Percentiles rank a stretch among this genome's conserved stretches.
Evolutionary conservation across 2,329 filamentous ascomycete species (phyloP).

Genomic region (Paracoccidioides lutzii): DNA sequence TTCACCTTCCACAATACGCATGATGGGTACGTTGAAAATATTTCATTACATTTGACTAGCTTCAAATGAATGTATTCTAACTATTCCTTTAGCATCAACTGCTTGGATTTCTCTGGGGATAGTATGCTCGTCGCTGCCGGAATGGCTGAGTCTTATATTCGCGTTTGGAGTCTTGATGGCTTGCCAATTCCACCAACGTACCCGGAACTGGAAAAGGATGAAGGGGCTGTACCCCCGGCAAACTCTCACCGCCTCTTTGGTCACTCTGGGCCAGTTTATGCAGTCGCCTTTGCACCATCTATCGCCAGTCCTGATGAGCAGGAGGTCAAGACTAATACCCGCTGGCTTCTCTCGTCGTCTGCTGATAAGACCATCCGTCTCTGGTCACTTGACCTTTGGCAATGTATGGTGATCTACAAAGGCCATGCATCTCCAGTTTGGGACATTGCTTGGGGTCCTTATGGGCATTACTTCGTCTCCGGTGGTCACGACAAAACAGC

Average conservation of each 20-base stretch:
- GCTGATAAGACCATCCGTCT: conserved; percentile 79
- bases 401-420: conserved; percentile 88
- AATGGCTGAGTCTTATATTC: conserved; percentile 88
- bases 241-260: conserved; percentile 71
- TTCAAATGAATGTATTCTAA: conserved; percentile 12
- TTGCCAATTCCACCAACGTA: conserved; percentile 60
- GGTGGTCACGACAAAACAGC: conserved; percentile 82
- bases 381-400: conserved; percentile 86
- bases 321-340: conserved; percentile 47
- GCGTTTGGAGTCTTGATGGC: conserved; percentile 84
- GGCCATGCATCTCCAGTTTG: conserved; percentile 83
- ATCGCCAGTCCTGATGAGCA: conserved; percentile 37
- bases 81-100: conserved; percentile 53
- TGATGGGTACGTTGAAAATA: conserved; percentile 51
- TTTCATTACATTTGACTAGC: conserved; percentile 1
- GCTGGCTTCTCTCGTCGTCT: conserved; percentile 74
- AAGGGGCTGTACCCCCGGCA: conserved; percentile 41
- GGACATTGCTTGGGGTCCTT: conserved; percentile 79
- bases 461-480: conserved; percentile 87
- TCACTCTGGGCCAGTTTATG: conserved; percentile 79
- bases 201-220: conserved; percentile 39
- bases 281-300: conserved; percentile 75
- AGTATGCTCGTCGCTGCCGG: conserved; percentile 75
- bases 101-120: conserved; percentile 89
- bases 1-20: conserved; percentile 97